Base-by-base conservation (phyloP, 257 asterid genomes). In the Nicotiana undulata region DNA sequence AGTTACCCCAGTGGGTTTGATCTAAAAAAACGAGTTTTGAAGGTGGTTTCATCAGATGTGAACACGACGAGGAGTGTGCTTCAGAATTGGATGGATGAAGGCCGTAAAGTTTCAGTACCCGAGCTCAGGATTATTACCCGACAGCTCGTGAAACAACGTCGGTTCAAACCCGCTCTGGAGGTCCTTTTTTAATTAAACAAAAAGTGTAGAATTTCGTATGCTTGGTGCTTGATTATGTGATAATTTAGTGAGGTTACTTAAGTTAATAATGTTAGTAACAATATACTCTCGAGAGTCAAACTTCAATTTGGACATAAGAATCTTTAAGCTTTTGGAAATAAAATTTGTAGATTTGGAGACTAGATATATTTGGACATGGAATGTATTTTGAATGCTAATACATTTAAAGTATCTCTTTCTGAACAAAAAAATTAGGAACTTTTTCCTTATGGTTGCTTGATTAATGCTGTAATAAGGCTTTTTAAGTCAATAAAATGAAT, bases 51-150 rank as follows among this genome's bases (percentile, higher is more conserved):
- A 55, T 76, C 82, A 24, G 64, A 79, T 63, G 77, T 76, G 79
- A 84, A 86, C 63, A 80, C 87, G 32, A 65, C 76, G 20, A 52
- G 53, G 37, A 40, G 55, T 37, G 81, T 82, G 66, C 88, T 87
- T 58, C 85, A 83, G 85, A 83, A 81, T 75, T 85, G 86, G 88
- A 79, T 83, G 46, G 81, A 87, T 9, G 84, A 63, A 74, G 88
- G 90, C 67, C 72, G 85, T 49, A 55, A 46, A 15, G 65, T 85
- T 64, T 79, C 85, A 9, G 28, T 80, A 37, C 46, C 83, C 10
- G 81, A 87, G 84, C 88, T 87, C 32, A 83, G 90, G 16, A 2
- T 65, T 49, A 75, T 83, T 26, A 20, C 79, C 61, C 82, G 81
- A 24, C 60, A 65, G 55, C 82, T 87, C 10, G 6, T 83, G 6